Evolutionary conservation across 2,329 filamentous ascomycete species (phyloP), one percentile per base, ranked within the genome.

Genomic region (Ceratocystis huliohia): DNA sequence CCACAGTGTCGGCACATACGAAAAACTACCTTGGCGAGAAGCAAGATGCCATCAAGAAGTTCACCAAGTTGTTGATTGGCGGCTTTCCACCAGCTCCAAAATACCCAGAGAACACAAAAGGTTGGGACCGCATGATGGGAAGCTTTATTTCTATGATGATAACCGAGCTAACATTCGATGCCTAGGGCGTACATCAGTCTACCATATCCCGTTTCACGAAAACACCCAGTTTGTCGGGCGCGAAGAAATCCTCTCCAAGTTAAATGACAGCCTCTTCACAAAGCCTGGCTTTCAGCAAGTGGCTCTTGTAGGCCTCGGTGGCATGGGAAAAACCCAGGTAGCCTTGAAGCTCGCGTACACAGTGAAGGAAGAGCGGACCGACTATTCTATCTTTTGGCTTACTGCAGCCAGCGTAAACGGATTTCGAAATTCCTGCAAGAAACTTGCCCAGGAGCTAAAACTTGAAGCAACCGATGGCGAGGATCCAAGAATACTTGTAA

Each of bases 1-100:
- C 68, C 48, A 57, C 7, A 17, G 71, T 72, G 25, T 69, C 69
- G 1, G 66, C 70, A 20, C 71, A 71, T 44, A 71, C 71, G 0
- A 41, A 57, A 13, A 71, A 69, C 50, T 72, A 71, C 63, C 30
- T 72, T 5, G 64, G 10, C 2, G 67, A 70, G 10, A 69, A 53
- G n/a, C 1, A 53, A 53, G 1, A 20, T 3, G 20, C 3, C 0
- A 53, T 53, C 7, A 25, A 8, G 8, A 7, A 3, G 6, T 25
- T 25, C 10, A 20, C 22, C 20, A 20, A n/a, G 48, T 3, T 7
- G n/a, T n/a, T 25, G 10, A 10, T 53, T 13, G 13, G 6, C 5
- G n/a, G 15, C 15, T 20, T 1, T 5, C 30, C 6, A 3, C 6
- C 0, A 0, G n/a, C 44, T 15, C 5, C 44, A 46, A 25, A 4